Evolutionary conservation across 768 basidiomycete genomes (phyloP).

Genomic region (Agaricus sinodeliciosus): DNA sequence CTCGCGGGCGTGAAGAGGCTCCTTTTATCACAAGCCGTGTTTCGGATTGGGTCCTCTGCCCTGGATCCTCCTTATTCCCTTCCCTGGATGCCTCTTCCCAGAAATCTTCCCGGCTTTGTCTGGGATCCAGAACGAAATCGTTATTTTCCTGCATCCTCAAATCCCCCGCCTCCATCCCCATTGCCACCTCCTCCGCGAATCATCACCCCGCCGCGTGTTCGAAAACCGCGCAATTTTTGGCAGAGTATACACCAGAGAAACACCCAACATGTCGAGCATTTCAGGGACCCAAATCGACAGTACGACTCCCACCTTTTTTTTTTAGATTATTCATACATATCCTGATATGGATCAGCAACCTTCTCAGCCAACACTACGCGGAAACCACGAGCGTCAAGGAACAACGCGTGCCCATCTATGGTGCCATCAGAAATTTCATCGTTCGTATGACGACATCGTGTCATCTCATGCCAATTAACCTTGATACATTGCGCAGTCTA

Average conservation of each 20-base stretch:
- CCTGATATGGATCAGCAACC: neutral
- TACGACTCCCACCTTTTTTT: neutral
- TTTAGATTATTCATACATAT: neutral
- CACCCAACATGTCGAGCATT: neutral
- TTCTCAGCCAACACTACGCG: neutral
- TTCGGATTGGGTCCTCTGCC: neutral
- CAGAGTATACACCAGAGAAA: neutral
- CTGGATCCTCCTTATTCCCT: neutral
- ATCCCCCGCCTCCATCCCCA: slow-evolving; percentile 17
- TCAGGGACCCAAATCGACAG: slow-evolving; percentile 2
- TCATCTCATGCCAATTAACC: neutral
- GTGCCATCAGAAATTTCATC: slow-evolving; percentile 1
- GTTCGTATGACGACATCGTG: neutral
- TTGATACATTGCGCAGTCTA: neutral
- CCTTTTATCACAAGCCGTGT: no score
- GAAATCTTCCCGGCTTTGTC: slow-evolving; percentile 48
- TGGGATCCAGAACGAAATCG: slow-evolving; percentile 46
- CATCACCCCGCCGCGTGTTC: neutral
- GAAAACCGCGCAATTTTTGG: slow-evolving; percentile 1
- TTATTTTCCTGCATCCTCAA: slow-evolving; percentile 49
- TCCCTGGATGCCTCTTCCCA: slow-evolving; percentile 15
- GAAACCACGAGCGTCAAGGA: neutral
- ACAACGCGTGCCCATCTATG: slow-evolving; percentile 5
- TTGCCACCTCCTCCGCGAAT: neutral
- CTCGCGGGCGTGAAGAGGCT: no score